Base-by-base conservation (phyloP, 768 basidiomycete species). In the Paxillus involutus region DNA sequence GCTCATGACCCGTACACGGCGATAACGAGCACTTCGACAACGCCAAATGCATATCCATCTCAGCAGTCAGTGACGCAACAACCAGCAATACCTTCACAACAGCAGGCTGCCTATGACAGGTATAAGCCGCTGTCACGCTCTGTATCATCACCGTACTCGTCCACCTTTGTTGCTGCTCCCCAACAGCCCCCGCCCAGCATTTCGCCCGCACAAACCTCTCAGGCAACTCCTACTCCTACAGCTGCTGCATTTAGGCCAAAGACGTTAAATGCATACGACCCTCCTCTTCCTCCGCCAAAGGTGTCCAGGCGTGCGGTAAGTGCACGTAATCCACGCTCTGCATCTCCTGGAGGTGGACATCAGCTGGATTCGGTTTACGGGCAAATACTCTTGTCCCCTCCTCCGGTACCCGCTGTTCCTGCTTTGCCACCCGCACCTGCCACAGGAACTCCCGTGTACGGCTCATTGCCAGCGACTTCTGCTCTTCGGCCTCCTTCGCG, bases 221-320 rank as follows among this genome's bases (percentile, higher is more conserved):
- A 64, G 41, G 53, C 49, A 2, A 63, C 75, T 29, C 71, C 76
- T 4, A 57, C 69, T 6, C 73, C 76, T 16, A 68, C 77, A 3
- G 70, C 78, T 2, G 66, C 77, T 29, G 62, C 85, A n/a, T 82
- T 74, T 55, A 78, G 88, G 47, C 85, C 86, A 21, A 88, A 83
- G 70, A 69, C 82, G 33, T 76, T 74, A 13, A 88, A 89, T 59
- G 89, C 88, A 2, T 91, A 89, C 60, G 89, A 91, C 60, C 89
- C 89, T 3, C 88, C 89, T 32, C 80, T 90, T 53, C 81, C 81
- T 37, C 76, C 83, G 1, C 69, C 74, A 16, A 79, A 73, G 53
- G 68, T 70, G 45, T 45, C 71, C 33, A 72, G 66, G 47, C 72
- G 76, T 45, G 63, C 63, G 14, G 61, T 52, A 17, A 62, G 60